Conservation (phyloP, 225 moss, liverwort and hornwort species). For the Pseudisothecium myosuroides region DNA sequence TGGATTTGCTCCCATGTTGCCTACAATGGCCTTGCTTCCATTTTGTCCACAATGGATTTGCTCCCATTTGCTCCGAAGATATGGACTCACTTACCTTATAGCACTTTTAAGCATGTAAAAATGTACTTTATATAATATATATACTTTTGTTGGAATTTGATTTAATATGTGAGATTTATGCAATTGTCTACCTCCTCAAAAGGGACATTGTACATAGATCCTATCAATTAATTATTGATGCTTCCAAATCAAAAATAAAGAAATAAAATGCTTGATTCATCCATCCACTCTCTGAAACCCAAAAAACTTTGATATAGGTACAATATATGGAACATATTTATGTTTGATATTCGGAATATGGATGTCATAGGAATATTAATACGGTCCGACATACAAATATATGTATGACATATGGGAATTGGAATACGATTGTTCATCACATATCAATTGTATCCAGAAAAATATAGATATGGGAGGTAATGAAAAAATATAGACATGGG, state of each 20-base stretch:
- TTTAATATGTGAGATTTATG: background rate
- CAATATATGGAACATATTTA: too few relatives aligned
- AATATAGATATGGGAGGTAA: background rate
- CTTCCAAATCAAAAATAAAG: background rate
- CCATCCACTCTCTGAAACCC: rapidly evolving
- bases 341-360: rapidly evolving
- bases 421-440: background rate
- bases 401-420: rapidly evolving
- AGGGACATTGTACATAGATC: background rate
- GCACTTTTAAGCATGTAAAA: background rate
- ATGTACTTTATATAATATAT: background rate
- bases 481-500: background rate
- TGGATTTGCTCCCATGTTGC: too few relatives aligned
- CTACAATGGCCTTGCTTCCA: too few relatives aligned
- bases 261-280: rapidly evolving
- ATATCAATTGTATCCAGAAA: background rate
- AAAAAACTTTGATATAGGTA: background rate
- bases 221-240: background rate
- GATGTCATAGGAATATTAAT: rapidly evolving
- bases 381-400: too few relatives aligned
- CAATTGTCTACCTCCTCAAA: rapidly evolving
- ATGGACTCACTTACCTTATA: background rate
- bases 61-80: too few relatives aligned
- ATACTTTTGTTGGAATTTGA: too few relatives aligned
- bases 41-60: too few relatives aligned